Evolutionary conservation across 768 basidiomycete species (phyloP).

Genomic region (Termitomyces sp.): DNA sequence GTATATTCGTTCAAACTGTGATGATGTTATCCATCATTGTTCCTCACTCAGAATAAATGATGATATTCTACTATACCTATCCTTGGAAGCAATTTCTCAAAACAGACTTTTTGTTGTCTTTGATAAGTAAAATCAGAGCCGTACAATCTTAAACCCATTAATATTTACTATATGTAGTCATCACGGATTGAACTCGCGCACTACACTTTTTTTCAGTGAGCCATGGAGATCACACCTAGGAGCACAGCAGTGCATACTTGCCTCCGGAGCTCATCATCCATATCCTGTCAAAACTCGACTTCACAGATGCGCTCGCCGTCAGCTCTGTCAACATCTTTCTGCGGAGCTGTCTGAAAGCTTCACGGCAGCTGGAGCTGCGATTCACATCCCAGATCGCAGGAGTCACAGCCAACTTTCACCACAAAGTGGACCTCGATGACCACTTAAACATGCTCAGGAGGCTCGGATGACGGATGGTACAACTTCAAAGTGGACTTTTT

Average conservation of each 20-base stretch:
- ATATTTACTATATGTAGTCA: too few relatives aligned
- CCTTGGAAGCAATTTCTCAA: too few relatives aligned
- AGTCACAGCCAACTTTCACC: constrained; percentile 7
- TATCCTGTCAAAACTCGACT: constrained; percentile 6
- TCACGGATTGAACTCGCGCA: too few relatives aligned
- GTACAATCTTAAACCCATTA: too few relatives aligned
- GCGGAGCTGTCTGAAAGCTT: background rate
- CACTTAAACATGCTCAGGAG: constrained; percentile 4
- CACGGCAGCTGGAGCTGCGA: constrained; percentile 5
- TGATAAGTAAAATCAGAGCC: too few relatives aligned
- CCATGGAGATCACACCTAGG: background rate
- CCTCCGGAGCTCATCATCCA: constrained; percentile 9
- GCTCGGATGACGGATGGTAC: constrained; percentile 10
- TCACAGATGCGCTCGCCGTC: constrained; percentile 1
- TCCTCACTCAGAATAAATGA: background rate
- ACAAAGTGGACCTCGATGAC: background rate
- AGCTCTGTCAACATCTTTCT: constrained; percentile 7
- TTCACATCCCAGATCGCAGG: constrained; percentile 4
- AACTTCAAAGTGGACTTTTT: constrained; percentile 4
- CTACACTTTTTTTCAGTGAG: background rate
- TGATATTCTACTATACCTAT: background rate
- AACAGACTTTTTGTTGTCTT: too few relatives aligned
- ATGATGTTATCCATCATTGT: background rate
- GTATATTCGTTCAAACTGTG: too few relatives aligned
- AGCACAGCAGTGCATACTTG: constrained; percentile 1